These are phyloP conservation scores for Camelina sativa DNA, from an alignment of 345 rosid species.

Conservation along the genomic window DNA sequence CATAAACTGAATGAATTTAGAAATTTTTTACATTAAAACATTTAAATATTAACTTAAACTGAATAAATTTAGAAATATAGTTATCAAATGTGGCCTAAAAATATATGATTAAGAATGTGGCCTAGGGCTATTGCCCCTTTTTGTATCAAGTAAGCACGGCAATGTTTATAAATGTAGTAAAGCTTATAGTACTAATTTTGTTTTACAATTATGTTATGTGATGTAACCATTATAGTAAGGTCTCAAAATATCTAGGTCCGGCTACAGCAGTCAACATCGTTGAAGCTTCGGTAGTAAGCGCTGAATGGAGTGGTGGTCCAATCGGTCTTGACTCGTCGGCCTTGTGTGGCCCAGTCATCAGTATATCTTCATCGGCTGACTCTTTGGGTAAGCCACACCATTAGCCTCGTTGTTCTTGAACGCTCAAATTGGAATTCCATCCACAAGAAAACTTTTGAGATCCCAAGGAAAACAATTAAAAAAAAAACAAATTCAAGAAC, in stretches of 20 bases:
- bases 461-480: not conserved
- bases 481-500: not conserved
- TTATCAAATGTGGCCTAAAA: no score
- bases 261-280: slow-evolving; percentile 50
- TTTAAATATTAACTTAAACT: no score
- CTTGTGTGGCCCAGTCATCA: slow-evolving; percentile 82
- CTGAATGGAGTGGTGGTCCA: slow-evolving; percentile 70
- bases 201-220: no score
- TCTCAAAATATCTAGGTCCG: slow-evolving; percentile 2
- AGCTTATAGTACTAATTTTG: no score
- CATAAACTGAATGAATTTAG: no score
- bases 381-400: slow-evolving; percentile 67
- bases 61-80: no score
- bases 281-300: slow-evolving; percentile 63
- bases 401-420: slow-evolving; percentile 71
- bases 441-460: slow-evolving; percentile 58
- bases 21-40: no score
- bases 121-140: no score
- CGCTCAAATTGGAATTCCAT: slow-evolving; percentile 69
- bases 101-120: no score
- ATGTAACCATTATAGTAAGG: no score
- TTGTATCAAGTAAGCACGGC: no score
- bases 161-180: no score
- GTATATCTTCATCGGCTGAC: slow-evolving; percentile 62
- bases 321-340: slow-evolving; percentile 59